Percentiles rank a stretch among this genome's conserved stretches.
Evolutionary conservation across 805 yeast species (phyloP).

Genomic region (Jamesozyma piceae): DNA sequence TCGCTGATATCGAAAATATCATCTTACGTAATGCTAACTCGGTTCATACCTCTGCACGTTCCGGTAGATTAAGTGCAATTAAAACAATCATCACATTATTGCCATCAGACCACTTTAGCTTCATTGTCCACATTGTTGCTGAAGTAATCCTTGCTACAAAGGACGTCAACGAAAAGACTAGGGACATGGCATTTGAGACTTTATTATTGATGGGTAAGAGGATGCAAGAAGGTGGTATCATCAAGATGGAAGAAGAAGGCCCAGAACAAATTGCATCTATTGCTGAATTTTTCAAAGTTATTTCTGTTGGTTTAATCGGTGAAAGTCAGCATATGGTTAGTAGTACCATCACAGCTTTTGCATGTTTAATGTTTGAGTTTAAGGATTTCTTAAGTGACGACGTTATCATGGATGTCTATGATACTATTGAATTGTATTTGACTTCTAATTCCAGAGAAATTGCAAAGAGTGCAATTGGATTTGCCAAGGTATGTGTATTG

Average conservation of each 20-base stretch:
- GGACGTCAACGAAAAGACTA: slow-evolving; percentile 84
- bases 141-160: slow-evolving; percentile 87
- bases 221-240: slow-evolving; percentile 55
- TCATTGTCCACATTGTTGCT: slow-evolving; percentile 73
- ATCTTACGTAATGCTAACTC: slow-evolving; percentile 48
- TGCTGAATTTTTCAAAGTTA: slow-evolving; percentile 82
- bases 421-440: slow-evolving; percentile 81
- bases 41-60: slow-evolving; percentile 66
- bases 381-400: slow-evolving; percentile 52
- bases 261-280: slow-evolving; percentile 46
- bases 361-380: slow-evolving; percentile 82
- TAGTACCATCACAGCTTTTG: slow-evolving; percentile 86
- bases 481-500: slow-evolving; percentile 80
- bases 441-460: slow-evolving; percentile 89
- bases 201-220: slow-evolving; percentile 72
- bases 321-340: slow-evolving; percentile 92
- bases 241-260: slow-evolving; percentile 38
- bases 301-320: slow-evolving; percentile 93
- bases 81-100: slow-evolving; percentile 48
- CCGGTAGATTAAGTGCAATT: slow-evolving; percentile 67
- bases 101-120: slow-evolving; percentile 57
- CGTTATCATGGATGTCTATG: slow-evolving; percentile 61
- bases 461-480: slow-evolving; percentile 89
- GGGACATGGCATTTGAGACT: slow-evolving; percentile 68
- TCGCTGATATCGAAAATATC: slow-evolving; percentile 50